Base-by-base conservation (phyloP, 495 filamentous ascomycete genomes). In the Margaritispora aquatica region DNA sequence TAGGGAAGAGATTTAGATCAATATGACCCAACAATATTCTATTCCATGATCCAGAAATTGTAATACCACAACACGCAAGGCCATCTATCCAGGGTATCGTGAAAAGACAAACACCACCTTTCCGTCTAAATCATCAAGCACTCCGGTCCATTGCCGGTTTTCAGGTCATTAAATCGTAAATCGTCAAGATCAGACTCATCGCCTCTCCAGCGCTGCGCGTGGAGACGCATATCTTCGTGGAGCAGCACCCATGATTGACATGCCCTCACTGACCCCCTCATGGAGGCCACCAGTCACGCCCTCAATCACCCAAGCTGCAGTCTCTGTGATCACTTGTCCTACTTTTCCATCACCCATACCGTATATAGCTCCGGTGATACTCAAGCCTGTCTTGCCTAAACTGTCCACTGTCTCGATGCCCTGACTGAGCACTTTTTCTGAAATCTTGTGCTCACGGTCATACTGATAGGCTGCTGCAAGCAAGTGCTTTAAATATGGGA, bases 381-480 rank as follows among this genome's bases (percentile, higher is more conserved):
- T 72, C 10, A 83, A 59, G 44, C 80, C 69, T 15, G 73, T 69
- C 61, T 77, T 80, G 1, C 84, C 80, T 17, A 86, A 27, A 0
- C 66, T 72, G 59, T 85, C 80, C 3, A 80, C 78, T 1, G 77
- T 72, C 49, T 74, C 73, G 11, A 86, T 63, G 1, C 78, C 70
- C 2, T 70, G 67, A 0, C 74, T 73, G 3, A 87, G 62, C 15
- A 85, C 38, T 7, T 77, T 77, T 57, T 86, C 77, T 0, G 77
- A 81, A 44, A 89, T 74, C 57, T 73, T 80, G 67, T 87, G 76
- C 27, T 81, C 74, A n/a, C 84, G 80, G 59, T 89, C 87, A 61
- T 84, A 88, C 36, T 75, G 70, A 55, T 85, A 86, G 2, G 78
- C 67, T 3, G 74, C 63, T 20, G 68, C 70, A 23, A 86, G 53